Percentiles rank a stretch among this genome's conserved stretches.
Evolutionary conservation across 371 early-diverging fungal genomes (phyloP).

Genomic region (Mycotypha africana): DNA sequence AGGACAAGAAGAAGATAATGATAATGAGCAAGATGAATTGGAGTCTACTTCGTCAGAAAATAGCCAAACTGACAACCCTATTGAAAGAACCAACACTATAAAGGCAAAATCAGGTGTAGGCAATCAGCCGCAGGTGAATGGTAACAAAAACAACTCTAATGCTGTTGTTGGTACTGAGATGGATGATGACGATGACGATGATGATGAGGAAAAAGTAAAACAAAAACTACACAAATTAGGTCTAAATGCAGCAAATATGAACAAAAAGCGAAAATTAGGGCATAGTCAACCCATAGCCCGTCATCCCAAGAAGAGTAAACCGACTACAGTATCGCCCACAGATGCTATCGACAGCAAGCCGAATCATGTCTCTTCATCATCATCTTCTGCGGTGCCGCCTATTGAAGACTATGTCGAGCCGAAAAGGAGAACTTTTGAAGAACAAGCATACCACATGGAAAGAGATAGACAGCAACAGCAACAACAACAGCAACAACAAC

Average conservation of each 20-base stretch:
- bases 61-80: not conserved
- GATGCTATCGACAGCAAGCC: no score
- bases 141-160: not conserved
- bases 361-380: no score
- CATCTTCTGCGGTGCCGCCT: slow-evolving; percentile 29
- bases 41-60: not conserved
- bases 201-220: slow-evolving; percentile 14
- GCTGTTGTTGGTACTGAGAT: no score
- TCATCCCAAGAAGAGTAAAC: not conserved
- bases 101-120: no score
- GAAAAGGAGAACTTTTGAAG: slow-evolving; percentile 10
- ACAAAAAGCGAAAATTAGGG: not conserved
- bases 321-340: not conserved
- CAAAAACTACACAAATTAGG: not conserved
- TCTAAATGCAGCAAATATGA: no score
- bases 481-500: not conserved
- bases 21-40: no score
- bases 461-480: not conserved
- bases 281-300: no score
- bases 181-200: slow-evolving; percentile 14
- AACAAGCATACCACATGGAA: not conserved
- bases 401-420: slow-evolving; percentile 39
- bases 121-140: no score
- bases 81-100: no score
- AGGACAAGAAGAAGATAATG: not conserved